Evolutionary conservation across 345 rosid genomes (phyloP).

Genomic region (Camelina hispida): DNA sequence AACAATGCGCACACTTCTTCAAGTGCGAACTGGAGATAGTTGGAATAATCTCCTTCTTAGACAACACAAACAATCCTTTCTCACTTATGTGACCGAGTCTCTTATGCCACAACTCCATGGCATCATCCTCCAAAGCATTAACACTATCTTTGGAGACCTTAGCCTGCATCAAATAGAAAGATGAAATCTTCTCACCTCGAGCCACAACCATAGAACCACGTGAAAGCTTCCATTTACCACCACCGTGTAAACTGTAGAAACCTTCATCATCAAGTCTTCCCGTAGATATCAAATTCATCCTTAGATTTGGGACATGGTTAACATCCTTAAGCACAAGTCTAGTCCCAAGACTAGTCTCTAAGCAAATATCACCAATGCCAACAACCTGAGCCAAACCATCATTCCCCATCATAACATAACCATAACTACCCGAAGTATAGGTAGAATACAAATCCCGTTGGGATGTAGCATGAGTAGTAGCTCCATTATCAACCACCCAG

Average conservation of each 20-base stretch:
- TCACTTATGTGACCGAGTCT: conserved; percentile 8
- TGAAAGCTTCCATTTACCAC: too few species aligned
- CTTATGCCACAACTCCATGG: neutral
- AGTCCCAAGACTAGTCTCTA: conserved; percentile 22
- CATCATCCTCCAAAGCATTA: neutral
- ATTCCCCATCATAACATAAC: neutral
- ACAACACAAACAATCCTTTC: neutral
- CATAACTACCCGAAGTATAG: neutral
- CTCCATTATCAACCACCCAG: conserved; percentile 5
- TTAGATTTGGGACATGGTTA: conserved; percentile 7
- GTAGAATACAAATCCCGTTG: neutral
- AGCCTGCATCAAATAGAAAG: neutral
- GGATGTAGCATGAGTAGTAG: conserved; percentile 8
- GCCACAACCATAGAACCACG: too few species aligned
- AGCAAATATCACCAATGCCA: conserved; percentile 19
- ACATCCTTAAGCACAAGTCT: neutral
- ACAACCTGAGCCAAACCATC: neutral
- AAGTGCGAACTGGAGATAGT: neutral
- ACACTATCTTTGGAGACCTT: neutral
- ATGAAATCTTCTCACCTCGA: neutral
- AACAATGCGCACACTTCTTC: neutral
- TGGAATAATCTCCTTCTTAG: neutral
- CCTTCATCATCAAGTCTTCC: neutral
- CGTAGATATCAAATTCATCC: neutral
- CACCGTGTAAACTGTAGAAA: too few species aligned